Conservation (phyloP, 176 grass and related monocot species). For the Oryza brachyantha region DNA sequence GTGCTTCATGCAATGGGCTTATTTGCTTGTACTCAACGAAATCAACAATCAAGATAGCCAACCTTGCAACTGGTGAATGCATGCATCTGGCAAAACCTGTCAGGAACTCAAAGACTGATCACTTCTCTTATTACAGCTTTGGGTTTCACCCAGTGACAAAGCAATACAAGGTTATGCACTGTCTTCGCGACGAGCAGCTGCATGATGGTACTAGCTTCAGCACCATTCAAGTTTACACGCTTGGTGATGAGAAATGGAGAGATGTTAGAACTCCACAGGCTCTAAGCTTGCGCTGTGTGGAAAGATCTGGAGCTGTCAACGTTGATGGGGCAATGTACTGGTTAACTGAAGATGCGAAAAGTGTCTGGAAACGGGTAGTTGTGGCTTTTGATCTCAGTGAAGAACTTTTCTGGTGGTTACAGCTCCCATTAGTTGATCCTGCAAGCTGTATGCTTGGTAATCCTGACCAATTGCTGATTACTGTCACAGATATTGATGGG, state of each 20-base stretch:
- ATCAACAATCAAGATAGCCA: constrained; percentile 23
- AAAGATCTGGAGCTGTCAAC: neutral
- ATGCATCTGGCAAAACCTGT: constrained; percentile 18
- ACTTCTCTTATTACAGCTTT: constrained; percentile 4
- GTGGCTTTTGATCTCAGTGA: constrained; percentile 29
- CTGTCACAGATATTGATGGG: constrained; percentile 22
- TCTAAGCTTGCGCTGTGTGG: neutral
- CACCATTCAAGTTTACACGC: constrained; percentile 36
- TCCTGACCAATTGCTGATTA: neutral
- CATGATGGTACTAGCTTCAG: neutral
- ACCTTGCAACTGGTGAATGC: constrained; percentile 1
- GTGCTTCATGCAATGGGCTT: constrained; percentile 17
- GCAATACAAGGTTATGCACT: constrained; percentile 35
- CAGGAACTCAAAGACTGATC: neutral
- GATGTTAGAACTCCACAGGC: neutral
- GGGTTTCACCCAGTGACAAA: constrained; percentile 25
- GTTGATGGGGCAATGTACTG: constrained; percentile 27
- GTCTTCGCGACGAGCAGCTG: neutral
- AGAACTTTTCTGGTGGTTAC: constrained; percentile 1
- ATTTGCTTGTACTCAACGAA: constrained; percentile 1
- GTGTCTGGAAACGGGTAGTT: neutral
- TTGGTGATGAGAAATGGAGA: constrained; percentile 16
- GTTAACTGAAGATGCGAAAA: neutral
- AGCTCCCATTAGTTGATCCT: neutral
- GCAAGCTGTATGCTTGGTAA: neutral